Evolutionary conservation across 129 eudicot species (phyloP), one percentile per base, ranked within the genome.

Genomic region (Arctium minus): DNA sequence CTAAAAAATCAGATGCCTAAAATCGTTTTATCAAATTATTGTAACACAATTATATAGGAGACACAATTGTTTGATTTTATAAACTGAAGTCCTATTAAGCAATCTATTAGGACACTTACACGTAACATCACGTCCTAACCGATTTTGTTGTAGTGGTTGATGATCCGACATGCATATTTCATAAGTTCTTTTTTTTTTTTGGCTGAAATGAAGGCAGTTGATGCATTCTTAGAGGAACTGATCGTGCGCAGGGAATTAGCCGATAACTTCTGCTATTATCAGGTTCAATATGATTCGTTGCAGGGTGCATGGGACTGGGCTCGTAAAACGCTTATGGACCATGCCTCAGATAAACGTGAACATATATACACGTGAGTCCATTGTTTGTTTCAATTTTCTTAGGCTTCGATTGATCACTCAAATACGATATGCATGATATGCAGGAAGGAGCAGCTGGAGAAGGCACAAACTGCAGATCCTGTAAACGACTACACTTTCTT

Each of bases 301-400:
- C 83, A 89, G 86, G 99, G 99, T 56, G 99, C 99, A 8, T 96
- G 98, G 99, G 99, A 96, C 15, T 96, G 99, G 99, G 99, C 99
- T 64, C 98, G 93, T 80, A 88, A 79, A 73, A 86, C 99, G 33
- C 85, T 96, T 78, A 92, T 84, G 92, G 96, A 89, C 65, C 99
- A 96, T 88, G 91, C 92, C 33, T 86, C 85, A 53, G 98, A 96
- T 73, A 89, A 92, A 86, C 92, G 99, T 3, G 94, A 92, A 82
- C 97, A 90, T 78, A 1, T 93, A 44, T 96, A 93, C 89, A 92
- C 93, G 98, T 93, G 74, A 86, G 96, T 90, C 77, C 42, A 36
- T 72, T 39, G 53, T 18, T 73, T 74, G 15, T 70, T 68, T 72
- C 32, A 0, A 32, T 73, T 76, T 30, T 17, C 15, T 50, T 73